These are phyloP conservation scores for Ogataea sp. DNA, from an alignment of 805 yeast genomes.

Conservation along the genomic window DNA sequence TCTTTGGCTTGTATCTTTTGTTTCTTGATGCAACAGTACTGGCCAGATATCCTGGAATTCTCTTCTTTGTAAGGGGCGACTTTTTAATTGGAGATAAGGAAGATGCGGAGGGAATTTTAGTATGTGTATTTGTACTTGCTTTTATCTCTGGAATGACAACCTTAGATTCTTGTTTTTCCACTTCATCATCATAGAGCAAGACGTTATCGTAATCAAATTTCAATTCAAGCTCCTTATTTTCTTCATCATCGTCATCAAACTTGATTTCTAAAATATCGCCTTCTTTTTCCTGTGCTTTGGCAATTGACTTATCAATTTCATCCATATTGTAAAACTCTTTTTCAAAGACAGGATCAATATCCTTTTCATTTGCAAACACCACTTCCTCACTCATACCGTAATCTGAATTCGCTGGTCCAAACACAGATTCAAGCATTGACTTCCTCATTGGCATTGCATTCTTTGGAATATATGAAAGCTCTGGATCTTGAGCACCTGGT, in stretches of 20 bases:
- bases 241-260: not conserved
- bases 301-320: not conserved
- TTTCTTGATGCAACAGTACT: conserved; percentile 2
- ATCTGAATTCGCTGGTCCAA: conserved; percentile 11
- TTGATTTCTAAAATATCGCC: no score
- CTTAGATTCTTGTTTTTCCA: not conserved
- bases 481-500: conserved; percentile 29
- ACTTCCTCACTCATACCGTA: conserved; percentile 3
- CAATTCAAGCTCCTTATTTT: not conserved
- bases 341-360: conserved; percentile 12
- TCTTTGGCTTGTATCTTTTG: conserved; percentile 13
- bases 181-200: not conserved
- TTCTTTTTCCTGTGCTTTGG: not conserved
- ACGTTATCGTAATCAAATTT: not conserved
- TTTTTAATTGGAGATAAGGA: not conserved
- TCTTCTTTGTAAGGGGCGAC: not conserved
- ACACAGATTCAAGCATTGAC: conserved; percentile 22
- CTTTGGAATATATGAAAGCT: conserved; percentile 34
- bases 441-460: conserved; percentile 32
- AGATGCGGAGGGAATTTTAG: no score
- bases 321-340: conserved; percentile 5
- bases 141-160: not conserved
- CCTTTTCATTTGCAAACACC: conserved; percentile 14
- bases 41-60: not conserved
- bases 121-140: no score